Percentiles rank a stretch among this genome's conserved stretches.
phyloP scores from a whole-genome alignment of 1,284 basidiomycete genomes.

The Boletus sp. region DNA sequence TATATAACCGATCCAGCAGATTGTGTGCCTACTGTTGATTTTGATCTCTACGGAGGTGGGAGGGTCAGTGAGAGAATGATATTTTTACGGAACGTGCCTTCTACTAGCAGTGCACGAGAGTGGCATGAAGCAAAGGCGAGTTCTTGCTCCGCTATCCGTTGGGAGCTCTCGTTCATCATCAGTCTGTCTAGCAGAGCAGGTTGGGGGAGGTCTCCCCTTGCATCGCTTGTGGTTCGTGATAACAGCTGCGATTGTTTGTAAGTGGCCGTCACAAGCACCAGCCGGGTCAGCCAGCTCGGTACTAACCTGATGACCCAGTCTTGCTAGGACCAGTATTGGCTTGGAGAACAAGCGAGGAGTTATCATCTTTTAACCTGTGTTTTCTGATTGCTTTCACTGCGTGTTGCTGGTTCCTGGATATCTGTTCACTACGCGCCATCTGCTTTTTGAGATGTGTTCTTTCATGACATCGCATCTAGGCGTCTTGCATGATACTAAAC shows the following conservation, averaged over 20 bases:
- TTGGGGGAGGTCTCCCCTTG: slow-evolving; percentile 19
- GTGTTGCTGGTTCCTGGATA: slow-evolving; percentile 2
- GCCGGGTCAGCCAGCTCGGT: background rate
- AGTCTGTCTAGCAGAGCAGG: slow-evolving; percentile 12
- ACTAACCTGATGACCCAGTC: slow-evolving; percentile 15
- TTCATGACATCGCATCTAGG: slow-evolving; percentile 12
- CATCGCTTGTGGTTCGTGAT: slow-evolving; percentile 23
- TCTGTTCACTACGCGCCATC: too few relatives aligned
- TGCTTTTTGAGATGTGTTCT: background rate
- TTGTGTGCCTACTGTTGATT: slow-evolving; percentile 10
- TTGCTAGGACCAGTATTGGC: slow-evolving; percentile 5
- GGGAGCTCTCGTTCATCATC: background rate
- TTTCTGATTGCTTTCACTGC: background rate
- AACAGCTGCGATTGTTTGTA: slow-evolving; percentile 4
- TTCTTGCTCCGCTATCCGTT: background rate
- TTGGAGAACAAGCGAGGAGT: slow-evolving; percentile 8
- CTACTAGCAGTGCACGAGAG: background rate
- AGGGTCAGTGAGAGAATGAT: slow-evolving; percentile 3
- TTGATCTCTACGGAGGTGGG: slow-evolving; percentile 16
- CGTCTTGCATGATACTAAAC: slow-evolving; percentile 6
- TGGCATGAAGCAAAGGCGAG: slow-evolving; percentile 10
- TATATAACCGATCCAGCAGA: slow-evolving; percentile 23
- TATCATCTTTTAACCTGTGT: slow-evolving; percentile 17
- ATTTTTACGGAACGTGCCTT: slow-evolving; percentile 9
- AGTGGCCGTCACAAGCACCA: background rate